Base-by-base conservation (phyloP, 345 rosid species). In the Lepidium sativum region DNA sequence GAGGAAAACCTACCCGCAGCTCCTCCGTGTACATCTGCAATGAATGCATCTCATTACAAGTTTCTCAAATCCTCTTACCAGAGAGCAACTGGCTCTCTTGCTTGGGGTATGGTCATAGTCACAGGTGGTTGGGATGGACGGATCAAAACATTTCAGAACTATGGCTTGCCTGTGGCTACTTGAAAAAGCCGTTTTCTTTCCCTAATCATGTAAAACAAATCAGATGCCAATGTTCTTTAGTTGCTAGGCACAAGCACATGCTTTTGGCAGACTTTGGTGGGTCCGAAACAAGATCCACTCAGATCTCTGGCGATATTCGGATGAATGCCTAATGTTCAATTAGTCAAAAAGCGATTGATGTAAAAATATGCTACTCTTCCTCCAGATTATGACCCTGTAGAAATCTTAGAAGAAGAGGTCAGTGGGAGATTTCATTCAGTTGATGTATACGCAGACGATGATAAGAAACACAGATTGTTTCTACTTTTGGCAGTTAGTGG, bases 81-180 rank as follows among this genome's bases (percentile, higher is more conserved):
- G 81, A 87, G 80, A 75, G 69, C 87, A 12, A 49, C 81, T 23
- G 72, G 72, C 77, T 87, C 87, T 72, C 90, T 87, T 5, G 78
- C 87, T 1, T 94, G 99, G 97, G 97, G 92, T 66, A 80, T 94
- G 54, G 99, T 94, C 54, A 83, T 94, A 12, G 87, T 90, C 76
- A 86, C 96, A 3, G 97, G 95, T 0, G 95, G 99, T 13, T 83
- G 83, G 85, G 99, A 94, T 59, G 99, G 99, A 58, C 79, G 87
- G 52, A 94, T 94, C 54, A 79, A 88, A 70, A 83, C 97, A 2
- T 94, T 87, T 80, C 91, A 80, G 73, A 94, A 88, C 81, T 87
- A 90, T 32, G 99, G 99, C n/a, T 75, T 90, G 60, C 99, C 97
- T 1, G 87, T 80, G 35, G 49, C 40, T 16, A 74, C 63, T 45